Evolutionary conservation across 768 basidiomycete genomes (phyloP), one percentile per base, ranked within the genome.

Genomic region (Suillus tomentosus): DNA sequence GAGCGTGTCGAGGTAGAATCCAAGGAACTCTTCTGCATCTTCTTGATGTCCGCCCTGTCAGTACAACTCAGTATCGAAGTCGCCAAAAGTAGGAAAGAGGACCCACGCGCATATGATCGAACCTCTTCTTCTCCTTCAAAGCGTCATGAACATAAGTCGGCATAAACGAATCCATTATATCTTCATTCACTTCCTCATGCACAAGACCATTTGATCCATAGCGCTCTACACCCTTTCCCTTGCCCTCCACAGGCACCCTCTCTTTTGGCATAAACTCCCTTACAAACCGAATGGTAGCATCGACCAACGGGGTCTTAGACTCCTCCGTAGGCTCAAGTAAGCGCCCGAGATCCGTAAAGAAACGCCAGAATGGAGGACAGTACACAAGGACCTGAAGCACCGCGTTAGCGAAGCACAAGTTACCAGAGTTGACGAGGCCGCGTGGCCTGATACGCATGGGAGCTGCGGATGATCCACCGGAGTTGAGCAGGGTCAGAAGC

Each of bases 1-100:
- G 6, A 99, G 79, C 0, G 95, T 92, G 70, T 98, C 95, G 31
- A 98, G 81, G 78, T 94, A 96, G 78, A 97, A 98, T 3, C 96
- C 96, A n/a, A 99, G 81, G 76, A 97, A 99, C 76, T 99, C 96
- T 76, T 99, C 96, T 11, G 96, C 96, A 64, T 99, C 96, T 74
- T 99, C 96, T 78, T 99, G 96, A 64, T 95, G 92, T 0, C 95
- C 95, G 43, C 92, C 87, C 86, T 94, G 19, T n/a, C 24, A 67
- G 55, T 6, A 39, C 66, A 62, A 43, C 50, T 70, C 60, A 10
- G 22, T 60, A 15, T 57, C 36, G 34, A 53, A 54, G 34, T 43
- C 63, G 13, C 47, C 9, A 60, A 10, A 43, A 11, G n/a, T 57
- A 6, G 31, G 31, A 43, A 69, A 37, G 48, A 24, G 1, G 3